Evolutionary conservation across 2,329 filamentous ascomycete species (phyloP), one percentile per base, ranked within the genome.

Genomic region (Trichoderma koningii): DNA sequence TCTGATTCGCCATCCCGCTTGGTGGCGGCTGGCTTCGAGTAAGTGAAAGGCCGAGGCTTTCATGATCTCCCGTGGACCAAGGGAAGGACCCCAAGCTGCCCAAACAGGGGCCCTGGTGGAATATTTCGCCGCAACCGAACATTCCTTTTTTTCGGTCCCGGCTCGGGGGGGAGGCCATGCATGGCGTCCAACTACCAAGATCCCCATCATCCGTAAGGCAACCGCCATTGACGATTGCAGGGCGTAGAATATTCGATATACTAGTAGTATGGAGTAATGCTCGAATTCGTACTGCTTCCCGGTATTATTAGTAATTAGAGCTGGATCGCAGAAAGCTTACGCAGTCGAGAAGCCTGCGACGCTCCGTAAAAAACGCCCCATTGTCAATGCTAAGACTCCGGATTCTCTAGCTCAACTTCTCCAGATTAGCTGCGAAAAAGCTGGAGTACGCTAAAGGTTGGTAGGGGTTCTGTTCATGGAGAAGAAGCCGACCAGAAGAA

Each of bases 11-110:
- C 60, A 55, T 56, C 61, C 44, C 23, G 34, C 41, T 45, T 45
- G 48, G 64, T 65, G 64, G 64, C 64, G 64, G 64, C 64, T 61
- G 56, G 52, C 56, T 65, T 57, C 61, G 23, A 55, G 26, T 56
- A 52, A 55, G 44, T 62, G 12, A 38, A 38, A 38, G 64, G 56
- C 50, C 56, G 44, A 62, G 48, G 48, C 17, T 28, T 65, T 17
- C 14, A 55, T 48, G 19, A 65, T 59, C 41, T 48, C 5, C 48
- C 30, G 30, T 47, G 23, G 15, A 19, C 38, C 26, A 38, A 62
- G 17, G 26, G 48, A 17, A 44, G 30, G 23, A 45, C 48, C 57
- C 14, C 12, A 34, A n/a, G 47, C 38, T 38, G 34, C 34, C 34
- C 12, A 5, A 3, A 38, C 34, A 38, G 34, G 34, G 34, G 34